phyloP scores from a whole-genome alignment of 176 grass and related monocot genomes.

The Aegilops sharonensis region DNA sequence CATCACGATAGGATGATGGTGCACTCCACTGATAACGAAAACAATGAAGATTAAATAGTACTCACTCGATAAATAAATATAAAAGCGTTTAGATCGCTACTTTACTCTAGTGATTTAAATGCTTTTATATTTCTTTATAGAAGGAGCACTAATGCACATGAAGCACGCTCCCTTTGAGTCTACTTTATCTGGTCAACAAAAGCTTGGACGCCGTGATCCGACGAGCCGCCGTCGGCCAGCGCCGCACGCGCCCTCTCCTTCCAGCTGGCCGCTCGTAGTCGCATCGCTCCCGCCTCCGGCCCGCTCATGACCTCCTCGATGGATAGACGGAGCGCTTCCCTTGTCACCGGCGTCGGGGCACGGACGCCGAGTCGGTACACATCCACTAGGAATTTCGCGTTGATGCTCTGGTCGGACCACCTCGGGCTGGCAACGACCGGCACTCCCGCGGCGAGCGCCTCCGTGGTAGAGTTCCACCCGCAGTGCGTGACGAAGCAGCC shows the following conservation, averaged over 20 bases:
- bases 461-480: slow-evolving; percentile 62
- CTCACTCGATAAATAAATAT: too few relatives aligned
- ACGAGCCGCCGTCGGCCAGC: slow-evolving; percentile 30
- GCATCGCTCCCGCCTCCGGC: slow-evolving; percentile 8
- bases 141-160: too few relatives aligned
- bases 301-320: slow-evolving; percentile 44
- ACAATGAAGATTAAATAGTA: too few relatives aligned
- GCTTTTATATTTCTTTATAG: too few relatives aligned
- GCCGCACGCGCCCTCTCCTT: slow-evolving; percentile 19
- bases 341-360: not conserved
- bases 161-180: too few relatives aligned
- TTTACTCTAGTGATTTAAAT: too few relatives aligned
- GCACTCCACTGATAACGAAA: too few relatives aligned
- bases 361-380: slow-evolving; percentile 37
- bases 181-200: slow-evolving; percentile 36
- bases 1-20: too few relatives aligned
- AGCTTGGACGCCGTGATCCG: slow-evolving; percentile 32
- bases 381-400: slow-evolving; percentile 40
- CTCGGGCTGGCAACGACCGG: slow-evolving; percentile 39
- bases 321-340: slow-evolving; percentile 6
- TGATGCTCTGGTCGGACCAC: slow-evolving; percentile 39
- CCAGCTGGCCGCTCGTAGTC: slow-evolving; percentile 13
- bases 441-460: slow-evolving; percentile 42
- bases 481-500: slow-evolving; percentile 65
- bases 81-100: too few relatives aligned